Evolutionary conservation across 495 filamentous ascomycete genomes (phyloP), one percentile per base, ranked within the genome.

Genomic region (Terfezia boudieri): DNA sequence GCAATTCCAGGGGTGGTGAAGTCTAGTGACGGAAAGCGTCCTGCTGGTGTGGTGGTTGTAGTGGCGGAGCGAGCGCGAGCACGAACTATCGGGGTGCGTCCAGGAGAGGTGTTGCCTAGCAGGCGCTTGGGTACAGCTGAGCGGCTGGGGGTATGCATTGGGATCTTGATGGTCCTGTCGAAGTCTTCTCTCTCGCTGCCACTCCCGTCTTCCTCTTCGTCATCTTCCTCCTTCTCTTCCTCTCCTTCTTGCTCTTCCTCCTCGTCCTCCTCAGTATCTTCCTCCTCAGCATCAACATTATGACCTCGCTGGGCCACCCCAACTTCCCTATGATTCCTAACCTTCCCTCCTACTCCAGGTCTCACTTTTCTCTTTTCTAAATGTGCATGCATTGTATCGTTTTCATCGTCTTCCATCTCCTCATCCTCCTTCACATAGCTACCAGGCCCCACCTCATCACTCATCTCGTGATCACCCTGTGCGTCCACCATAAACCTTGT

Each of bases 211-310:
- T 57, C 57, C 11, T 49, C 49, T 32, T 56, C 58, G 1, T 49
- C 53, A 35, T 49, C 16, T 49, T 54, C 61, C 26, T 52, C 17
- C 17, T 46, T 8, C 46, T 57, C 60, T 37, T 52, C 49, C 1
- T 53, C 57, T 35, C 12, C 54, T 23, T 10, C 17, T 4, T 56
- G 48, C 26, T 4, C 49, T 22, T 7, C 26, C 7, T 7, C 26
- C 7, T 32, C 4, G 52, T 57, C 57, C 11, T 41, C 49, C 22
- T 56, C 58, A 1, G 49, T 51, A 26, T 49, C 16, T 35, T 49
- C 43, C 11, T 10, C 38, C 8, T 54, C 49, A 35, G 52, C 52
- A 35, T 57, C 59, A 20, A 49, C 14, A 14, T 46, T 8, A 37
- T 57, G 59, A 32, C 11, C 17, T 2, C 53, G 48, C 50, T 8